Evolutionary conservation across 2,329 filamentous ascomycete species (phyloP), one percentile per base, ranked within the genome.

Genomic region (Neonectria neomacrospora): DNA sequence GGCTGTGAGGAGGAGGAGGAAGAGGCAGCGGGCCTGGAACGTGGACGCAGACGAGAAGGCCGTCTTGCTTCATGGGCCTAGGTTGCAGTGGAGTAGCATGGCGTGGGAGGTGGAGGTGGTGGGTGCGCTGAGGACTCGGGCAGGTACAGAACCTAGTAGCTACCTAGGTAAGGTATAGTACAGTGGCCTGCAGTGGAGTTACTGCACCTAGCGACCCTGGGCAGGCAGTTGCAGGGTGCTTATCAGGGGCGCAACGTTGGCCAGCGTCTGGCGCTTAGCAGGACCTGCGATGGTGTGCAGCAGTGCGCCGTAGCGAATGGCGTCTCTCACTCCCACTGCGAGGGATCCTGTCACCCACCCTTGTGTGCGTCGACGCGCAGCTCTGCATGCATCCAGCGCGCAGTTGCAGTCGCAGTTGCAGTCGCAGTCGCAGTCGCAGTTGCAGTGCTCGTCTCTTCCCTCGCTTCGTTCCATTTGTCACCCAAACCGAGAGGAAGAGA

Each of bases 21-120:
- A 26, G 23, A 16, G 23, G 39, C 45, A 16, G 18, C 39, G 26
- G 42, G 47, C 16, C 30, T 18, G 26, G 52, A 44, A 44, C 50
- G 52, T 44, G 30, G 45, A 30, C 30, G 58, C 58, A 52, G 50
- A 37, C 3, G 23, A 26, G 60, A 56, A 66, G 54, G 65, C 67
- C 67, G 67, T 69, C 37, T 52, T 73, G n/a, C 54, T 70, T 71
- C 71, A 72, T 71, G 69, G 69, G 67, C 63, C 68, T 65, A 58
- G 67, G 69, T 61, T 66, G 48, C 54, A 45, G 71, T 73, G 71
- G 71, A 73, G 71, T 63, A 71, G 65, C 69, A 73, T 73, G 66
- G 67, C 69, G 69, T 68, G 67, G 32, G 65, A 64, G 64, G 61
- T 55, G 30, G 59, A 66, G 61, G 52, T n/a, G 30, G 32, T 14